Percentiles rank a stretch among this genome's conserved stretches.
phyloP scores from a whole-genome alignment of 1,284 basidiomycete genomes.

The Phlebopus sp. region DNA sequence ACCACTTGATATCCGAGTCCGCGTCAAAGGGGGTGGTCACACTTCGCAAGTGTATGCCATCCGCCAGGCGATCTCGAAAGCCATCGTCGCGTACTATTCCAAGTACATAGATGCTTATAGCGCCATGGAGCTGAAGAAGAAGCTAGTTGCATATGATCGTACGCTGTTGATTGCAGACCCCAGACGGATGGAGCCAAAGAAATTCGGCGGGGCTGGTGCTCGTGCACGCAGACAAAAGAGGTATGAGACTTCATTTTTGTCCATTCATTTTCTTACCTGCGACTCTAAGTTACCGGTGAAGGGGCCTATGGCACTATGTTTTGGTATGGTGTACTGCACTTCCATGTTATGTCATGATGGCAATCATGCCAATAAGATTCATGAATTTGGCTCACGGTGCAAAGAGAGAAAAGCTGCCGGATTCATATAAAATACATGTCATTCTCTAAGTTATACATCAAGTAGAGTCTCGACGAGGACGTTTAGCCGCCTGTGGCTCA shows the following conservation, averaged over 20 bases:
- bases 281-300: conserved; percentile 81
- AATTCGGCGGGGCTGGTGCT: conserved; percentile 96
- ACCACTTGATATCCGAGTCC: conserved; percentile 93
- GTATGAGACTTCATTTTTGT: conserved; percentile 40
- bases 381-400: conserved; percentile 12
- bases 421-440: background rate
- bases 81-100: conserved; percentile 96
- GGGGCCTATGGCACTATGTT: conserved; percentile 34
- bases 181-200: conserved; percentile 99
- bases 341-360: conserved; percentile 45
- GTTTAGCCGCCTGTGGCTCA: background rate
- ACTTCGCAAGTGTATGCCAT: conserved; percentile 99
- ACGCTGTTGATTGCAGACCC: conserved; percentile 97
- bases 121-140: conserved; percentile 96
- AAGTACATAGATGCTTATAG: conserved; percentile 99
- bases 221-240: conserved; percentile 95
- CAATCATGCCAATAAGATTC: conserved; percentile 37
- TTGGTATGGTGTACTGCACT: conserved; percentile 43
- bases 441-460: background rate
- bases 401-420: background rate
- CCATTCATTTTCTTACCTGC: conserved; percentile 9
- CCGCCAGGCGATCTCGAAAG: conserved; percentile 98
- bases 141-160: conserved; percentile 92
- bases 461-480: background rate
- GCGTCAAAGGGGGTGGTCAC: conserved; percentile 99